Percentiles rank a stretch among this genome's conserved stretches.
Conservation (phyloP, 768 basidiomycete species). For the Chiua virens region DNA sequence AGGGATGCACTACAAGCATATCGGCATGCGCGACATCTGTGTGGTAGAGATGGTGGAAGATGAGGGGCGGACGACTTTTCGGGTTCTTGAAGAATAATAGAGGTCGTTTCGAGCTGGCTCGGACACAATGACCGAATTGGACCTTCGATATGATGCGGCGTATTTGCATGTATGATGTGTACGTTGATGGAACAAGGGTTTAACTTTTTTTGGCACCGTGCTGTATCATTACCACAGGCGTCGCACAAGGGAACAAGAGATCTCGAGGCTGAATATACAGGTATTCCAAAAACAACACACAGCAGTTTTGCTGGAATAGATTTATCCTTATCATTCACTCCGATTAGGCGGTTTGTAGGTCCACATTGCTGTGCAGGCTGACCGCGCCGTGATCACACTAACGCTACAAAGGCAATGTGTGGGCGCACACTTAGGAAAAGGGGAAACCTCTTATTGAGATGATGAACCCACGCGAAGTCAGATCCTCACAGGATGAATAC, state of each 20-base stretch:
- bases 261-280: background rate
- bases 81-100: slow-evolving; percentile 7
- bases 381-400: slow-evolving; percentile 9
- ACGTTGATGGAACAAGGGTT: slow-evolving; percentile 3
- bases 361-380: slow-evolving; percentile 18
- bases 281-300: background rate
- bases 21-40: background rate
- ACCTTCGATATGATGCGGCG: too few relatives aligned
- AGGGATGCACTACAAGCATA: background rate
- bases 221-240: slow-evolving; percentile 13
- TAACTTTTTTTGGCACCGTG: slow-evolving; percentile 2
- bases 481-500: slow-evolving; percentile 8
- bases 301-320: slow-evolving; percentile 8
- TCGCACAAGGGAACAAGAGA: background rate
- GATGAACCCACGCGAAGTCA: slow-evolving; percentile 4
- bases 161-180: background rate
- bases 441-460: background rate
- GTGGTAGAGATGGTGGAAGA: slow-evolving; percentile 1
- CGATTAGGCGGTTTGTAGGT: slow-evolving; percentile 16
- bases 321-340: background rate
- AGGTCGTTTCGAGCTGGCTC: background rate
- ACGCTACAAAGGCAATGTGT: slow-evolving; percentile 1
- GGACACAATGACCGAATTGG: too few relatives aligned
- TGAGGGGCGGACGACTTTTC: background rate
- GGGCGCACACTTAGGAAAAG: slow-evolving; percentile 3